Base-by-base conservation (phyloP, 768 basidiomycete species). In the Mrakia hoshinonis region DNA sequence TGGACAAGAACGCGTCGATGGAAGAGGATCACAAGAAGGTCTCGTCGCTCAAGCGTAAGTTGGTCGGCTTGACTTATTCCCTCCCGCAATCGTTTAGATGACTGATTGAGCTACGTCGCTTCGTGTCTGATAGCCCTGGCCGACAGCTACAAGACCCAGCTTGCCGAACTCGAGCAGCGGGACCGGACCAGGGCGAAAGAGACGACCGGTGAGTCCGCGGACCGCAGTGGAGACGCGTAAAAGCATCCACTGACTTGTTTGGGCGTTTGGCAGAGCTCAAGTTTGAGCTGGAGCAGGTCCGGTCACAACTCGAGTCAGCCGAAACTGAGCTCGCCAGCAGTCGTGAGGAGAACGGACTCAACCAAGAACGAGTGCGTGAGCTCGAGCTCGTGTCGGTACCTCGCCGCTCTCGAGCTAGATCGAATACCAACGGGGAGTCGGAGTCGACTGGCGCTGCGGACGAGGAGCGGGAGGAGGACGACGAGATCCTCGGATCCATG, bases 131-230 rank as follows among this genome's bases (percentile, higher is more conserved):
- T 89, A 78, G 89, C 89, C 4, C 83, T 95, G 49, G 88, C 93
- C 85, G 95, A 97, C 74, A 90, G 87, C 0, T 95, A 96, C 82
- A 94, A 91, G 79, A 84, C 81, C 61, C 92, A 94, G 75, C 89
- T 96, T 68, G 82, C 85, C 22, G 87, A 90, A 24, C 83, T 95
- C 24, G 94, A 96, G 58, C 43, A 49, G 13, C 64, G 65, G 22
- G 65, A 67, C 6, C 26, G 70, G 11, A 46, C 31, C 7, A n/a
- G 34, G 43, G 29, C 47, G 58, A 72, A 55, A 47, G 65, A 67
- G 39, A 13, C 60, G 24, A 67, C 70, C 4, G 70, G 70, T 72
- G 10, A 29, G 70, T 31, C 18, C 2, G n/a, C n/a, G n/a, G n/a
- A n/a, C n/a, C n/a, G n/a, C n/a, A n/a, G n/a, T n/a, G n/a, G n/a